Evolutionary conservation across 345 rosid species (phyloP).

Genomic region (Aquilaria sinensis): DNA sequence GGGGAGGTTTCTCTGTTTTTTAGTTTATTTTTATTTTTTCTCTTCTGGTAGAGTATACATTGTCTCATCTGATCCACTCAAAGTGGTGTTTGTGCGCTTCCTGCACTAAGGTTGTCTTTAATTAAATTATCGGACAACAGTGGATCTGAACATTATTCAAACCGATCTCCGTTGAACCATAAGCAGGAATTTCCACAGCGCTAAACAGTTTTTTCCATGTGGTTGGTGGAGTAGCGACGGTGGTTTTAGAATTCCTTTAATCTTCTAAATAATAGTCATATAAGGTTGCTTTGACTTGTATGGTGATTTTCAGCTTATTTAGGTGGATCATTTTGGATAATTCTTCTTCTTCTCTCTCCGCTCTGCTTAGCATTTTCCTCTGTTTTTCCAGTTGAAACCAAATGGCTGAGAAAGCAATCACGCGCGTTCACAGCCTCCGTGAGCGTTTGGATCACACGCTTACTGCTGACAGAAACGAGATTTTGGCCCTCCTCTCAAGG

Average conservation of each 20-base stretch:
- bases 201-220: background rate
- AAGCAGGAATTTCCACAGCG: conserved; percentile 1
- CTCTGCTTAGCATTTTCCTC: background rate
- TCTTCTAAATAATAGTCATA: conserved; percentile 17
- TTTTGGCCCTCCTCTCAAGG: conserved; percentile 72
- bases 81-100: background rate
- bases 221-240: conserved; percentile 20
- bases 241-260: conserved; percentile 18
- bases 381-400: conserved; percentile 12
- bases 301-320: conserved; percentile 14
- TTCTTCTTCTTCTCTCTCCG: background rate
- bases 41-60: background rate
- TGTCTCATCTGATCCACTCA: conserved; percentile 1
- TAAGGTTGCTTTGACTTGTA: conserved; percentile 14
- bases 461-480: conserved; percentile 50
- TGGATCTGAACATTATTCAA: background rate
- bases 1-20: conserved; percentile 1
- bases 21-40: background rate
- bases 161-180: conserved; percentile 7
- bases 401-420: conserved; percentile 48
- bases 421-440: conserved; percentile 68
- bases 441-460: conserved; percentile 82
- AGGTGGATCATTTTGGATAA: conserved; percentile 2
- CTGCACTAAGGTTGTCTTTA: background rate
- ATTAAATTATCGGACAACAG: background rate